Evolutionary conservation across 768 basidiomycete species (phyloP), one percentile per base, ranked within the genome.

Genomic region (Mrakia frigida): DNA sequence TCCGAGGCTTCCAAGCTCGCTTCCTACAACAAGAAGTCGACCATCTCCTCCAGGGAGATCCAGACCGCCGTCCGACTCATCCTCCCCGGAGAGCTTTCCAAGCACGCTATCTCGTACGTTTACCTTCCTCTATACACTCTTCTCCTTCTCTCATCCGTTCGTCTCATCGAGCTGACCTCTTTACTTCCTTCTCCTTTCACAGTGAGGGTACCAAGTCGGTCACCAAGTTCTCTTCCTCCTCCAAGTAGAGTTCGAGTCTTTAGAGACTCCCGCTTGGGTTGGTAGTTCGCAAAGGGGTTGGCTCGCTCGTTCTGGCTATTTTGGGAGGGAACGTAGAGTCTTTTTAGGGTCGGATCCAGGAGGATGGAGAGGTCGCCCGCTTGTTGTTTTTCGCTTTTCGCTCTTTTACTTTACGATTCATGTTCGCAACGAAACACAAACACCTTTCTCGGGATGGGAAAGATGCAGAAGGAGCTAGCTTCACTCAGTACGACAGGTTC

Each of bases 11-110:
- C 92, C 74, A 93, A 96, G 87, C 91, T 98, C 80, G 95, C 96
- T 56, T 88, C 93, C 3, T 98, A 98, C 87, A 97, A 95, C 79
- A 96, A 97, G 87, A 96, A 96, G 85, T 97, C 96, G 10, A 98
- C 95, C 46, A 98, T 98, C 83, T 97, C 96, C 56, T 97, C 94
- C 70, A 93, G 95, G 79, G 95, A 98, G 85, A 98, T 98, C 80
- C 95, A 98, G 84, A 98, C 95, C 50, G 89, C 94, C 61, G 96
- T 98, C 73, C 92, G 96, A 79, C 89, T 98, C 74, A 96, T 98
- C 84, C 91, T 98, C 35, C 96, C 96, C 80, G 94, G 93, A 83
- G 94, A 96, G 85, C 89, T 96, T 73, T 91, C 93, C 81, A 95
- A 95, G 74, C 71, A 73, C 63, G 63, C 63, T 35, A 65, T 65